A percentile compares a stretch with the other conserved stretches of the same genome.
phyloP scores from a whole-genome alignment of 805 yeast genomes.

The Dipodascopsis uninucleata region DNA sequence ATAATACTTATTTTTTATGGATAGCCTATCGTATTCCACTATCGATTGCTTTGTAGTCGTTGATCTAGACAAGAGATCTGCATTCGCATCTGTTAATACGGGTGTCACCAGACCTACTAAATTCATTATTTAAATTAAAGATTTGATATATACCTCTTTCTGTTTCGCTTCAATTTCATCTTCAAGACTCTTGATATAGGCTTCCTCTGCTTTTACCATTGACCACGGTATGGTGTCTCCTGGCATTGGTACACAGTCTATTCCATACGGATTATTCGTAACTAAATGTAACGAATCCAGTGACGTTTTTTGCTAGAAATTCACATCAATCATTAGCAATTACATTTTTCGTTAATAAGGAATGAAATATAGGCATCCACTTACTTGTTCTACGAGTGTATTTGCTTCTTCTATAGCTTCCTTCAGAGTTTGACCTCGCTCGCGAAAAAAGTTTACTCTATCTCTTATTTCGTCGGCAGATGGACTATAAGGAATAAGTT shows the following conservation, averaged over 20 bases:
- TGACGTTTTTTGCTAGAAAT: constrained; percentile 12
- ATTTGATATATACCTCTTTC: constrained; percentile 2
- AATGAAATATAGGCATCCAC: background rate
- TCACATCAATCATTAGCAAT: background rate
- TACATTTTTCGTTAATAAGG: background rate
- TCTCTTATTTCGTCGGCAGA: constrained; percentile 21
- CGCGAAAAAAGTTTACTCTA: constrained; percentile 17
- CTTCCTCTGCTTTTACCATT: constrained; percentile 4
- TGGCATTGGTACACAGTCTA: background rate
- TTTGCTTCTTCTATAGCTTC: constrained; percentile 13
- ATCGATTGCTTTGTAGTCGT: background rate
- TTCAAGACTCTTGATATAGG: constrained; percentile 4
- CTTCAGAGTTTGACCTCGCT: constrained; percentile 14
- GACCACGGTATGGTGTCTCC: background rate
- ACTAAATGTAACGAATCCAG: constrained; percentile 16
- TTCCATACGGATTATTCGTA: constrained; percentile 12
- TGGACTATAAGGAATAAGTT: constrained; percentile 9
- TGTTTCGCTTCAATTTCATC: constrained; percentile 1
- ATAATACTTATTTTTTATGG: background rate
- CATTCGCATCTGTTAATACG: background rate
- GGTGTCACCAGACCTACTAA: no score
- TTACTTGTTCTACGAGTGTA: constrained; percentile 19
- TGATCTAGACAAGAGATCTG: no score
- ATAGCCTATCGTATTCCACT: background rate
- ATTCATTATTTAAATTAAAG: background rate